Base-by-base conservation (phyloP, 2,329 filamentous ascomycete genomes). In the Pseudonectria buxi region DNA sequence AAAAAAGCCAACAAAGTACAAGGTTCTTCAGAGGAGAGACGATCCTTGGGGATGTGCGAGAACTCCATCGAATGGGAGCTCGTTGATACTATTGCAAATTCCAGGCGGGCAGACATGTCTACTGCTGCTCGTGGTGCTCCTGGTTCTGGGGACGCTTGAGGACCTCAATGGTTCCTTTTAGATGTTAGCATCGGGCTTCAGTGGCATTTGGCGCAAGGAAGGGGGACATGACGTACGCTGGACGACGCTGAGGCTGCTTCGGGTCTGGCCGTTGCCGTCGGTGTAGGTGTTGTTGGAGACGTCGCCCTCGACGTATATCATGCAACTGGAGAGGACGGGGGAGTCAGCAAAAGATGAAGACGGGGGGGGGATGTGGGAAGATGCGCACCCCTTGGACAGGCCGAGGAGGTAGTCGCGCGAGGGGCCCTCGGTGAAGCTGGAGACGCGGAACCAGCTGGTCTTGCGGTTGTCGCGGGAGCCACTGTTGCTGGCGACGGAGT, bases 341-440 rank as follows among this genome's bases (percentile, higher is more conserved):
- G 37, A 34, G 42, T 50, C 26, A 49, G 40, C 28, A 43, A n/a
- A n/a, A 22, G 10, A 18, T 18, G 11, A 15, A 16, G n/a, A 12
- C 15, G 27, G n/a, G 18, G 33, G 10, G 3, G 15, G 29, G 24
- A n/a, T 26, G 7, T 27, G 18, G 13, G 37, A 40, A 75, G n/a
- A n/a, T n/a, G n/a, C 85, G 60, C 66, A 95, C 86, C 90, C 90
- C 71, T 95, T 96, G 36, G 78, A 78, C 62, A 95, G 63, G 53
- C 64, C 69, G 55, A 85, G 65, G 50, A 95, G 59, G 55, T 76
- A 82, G 44, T 95, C 85, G 55, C 81, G 80, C 58, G 74, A 70
- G 32, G 74, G 63, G 10, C 83, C 85, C 46, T 86, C 79, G 11
- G 68, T 66, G 59, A 96, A 96, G 65, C 72, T 78, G 24, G 79